phyloP scores from a whole-genome alignment of 2,329 filamentous ascomycete genomes.

The Graphiopsis chlorocephala region DNA sequence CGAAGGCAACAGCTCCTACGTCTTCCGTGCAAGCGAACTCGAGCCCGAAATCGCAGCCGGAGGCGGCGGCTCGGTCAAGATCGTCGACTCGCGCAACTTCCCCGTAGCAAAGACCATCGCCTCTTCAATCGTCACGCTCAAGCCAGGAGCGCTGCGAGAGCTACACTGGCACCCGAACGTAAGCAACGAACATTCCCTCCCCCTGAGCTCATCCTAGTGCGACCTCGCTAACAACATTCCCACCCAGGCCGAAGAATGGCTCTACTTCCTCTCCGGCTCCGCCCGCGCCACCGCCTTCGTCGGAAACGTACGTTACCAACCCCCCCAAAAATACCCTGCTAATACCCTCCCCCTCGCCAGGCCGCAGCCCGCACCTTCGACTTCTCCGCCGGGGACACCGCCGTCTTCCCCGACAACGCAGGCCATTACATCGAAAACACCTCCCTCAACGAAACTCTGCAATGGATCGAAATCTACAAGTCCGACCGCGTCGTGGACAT shows the following conservation, averaged over 20 bases:
- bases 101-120: conserved; percentile 65
- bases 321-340: neutral
- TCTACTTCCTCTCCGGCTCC: conserved; percentile 65
- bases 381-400: conserved; percentile 59
- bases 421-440: conserved; percentile 70
- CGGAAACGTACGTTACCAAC: conserved; percentile 38
- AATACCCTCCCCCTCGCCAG: conserved; percentile 18
- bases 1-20: conserved; percentile 59
- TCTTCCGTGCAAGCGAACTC: conserved; percentile 57
- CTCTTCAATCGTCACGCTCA: conserved; percentile 61
- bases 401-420: conserved; percentile 58
- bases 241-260: conserved; percentile 63
- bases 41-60: conserved; percentile 44
- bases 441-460: conserved; percentile 60
- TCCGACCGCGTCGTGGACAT: conserved; percentile 66
- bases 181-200: conserved; percentile 25
- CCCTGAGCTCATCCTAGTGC: neutral
- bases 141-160: conserved; percentile 63
- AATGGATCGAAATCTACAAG: conserved; percentile 70
- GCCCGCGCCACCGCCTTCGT: conserved; percentile 65
- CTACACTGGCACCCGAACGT: conserved; percentile 70
- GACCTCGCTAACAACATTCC: neutral
- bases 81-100: conserved; percentile 63
- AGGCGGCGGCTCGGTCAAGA: conserved; percentile 59
- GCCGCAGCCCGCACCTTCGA: conserved; percentile 64